A percentile compares a stretch with the other conserved stretches of the same genome.
Conservation (phyloP, 2,329 filamentous ascomycete species). For the Stemphylium vesicarium region DNA sequence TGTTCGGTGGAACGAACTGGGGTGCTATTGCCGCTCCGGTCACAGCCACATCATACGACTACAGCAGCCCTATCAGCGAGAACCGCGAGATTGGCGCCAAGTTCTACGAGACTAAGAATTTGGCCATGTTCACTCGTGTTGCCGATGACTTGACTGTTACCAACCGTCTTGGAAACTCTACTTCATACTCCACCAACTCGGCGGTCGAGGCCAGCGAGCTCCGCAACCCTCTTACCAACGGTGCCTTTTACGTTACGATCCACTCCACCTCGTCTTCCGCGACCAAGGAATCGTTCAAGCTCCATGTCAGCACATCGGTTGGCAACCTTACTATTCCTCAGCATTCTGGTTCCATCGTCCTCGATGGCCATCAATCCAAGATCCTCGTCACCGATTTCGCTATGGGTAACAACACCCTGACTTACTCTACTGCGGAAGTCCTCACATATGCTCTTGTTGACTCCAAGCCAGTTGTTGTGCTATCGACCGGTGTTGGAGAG, state of each 20-base stretch:
- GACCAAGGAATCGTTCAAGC: slow-evolving; percentile 60
- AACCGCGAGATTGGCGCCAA: slow-evolving; percentile 64
- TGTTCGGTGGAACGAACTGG: slow-evolving; percentile 70
- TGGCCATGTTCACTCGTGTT: slow-evolving; percentile 65
- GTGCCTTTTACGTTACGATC: slow-evolving; percentile 65
- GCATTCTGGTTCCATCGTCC: slow-evolving; percentile 55
- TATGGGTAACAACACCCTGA: slow-evolving; percentile 60
- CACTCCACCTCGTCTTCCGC: slow-evolving; percentile 61
- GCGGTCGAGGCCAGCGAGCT: slow-evolving; percentile 63
- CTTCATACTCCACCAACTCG: slow-evolving; percentile 58
- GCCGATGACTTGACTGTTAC: slow-evolving; percentile 64
- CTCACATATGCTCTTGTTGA: slow-evolving; percentile 53
- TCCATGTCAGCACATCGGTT: slow-evolving; percentile 62
- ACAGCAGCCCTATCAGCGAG: slow-evolving; percentile 67
- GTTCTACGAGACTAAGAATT: slow-evolving; percentile 68
- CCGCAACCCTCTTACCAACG: slow-evolving; percentile 63
- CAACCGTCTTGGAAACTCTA: slow-evolving; percentile 57
- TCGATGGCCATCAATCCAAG: slow-evolving; percentile 68
- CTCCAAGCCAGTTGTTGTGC: slow-evolving; percentile 45
- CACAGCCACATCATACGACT: slow-evolving; percentile 68
- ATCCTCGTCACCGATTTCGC: slow-evolving; percentile 66
- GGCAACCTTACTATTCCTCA: slow-evolving; percentile 63
- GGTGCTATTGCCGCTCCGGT: slow-evolving; percentile 64
- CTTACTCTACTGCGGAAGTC: slow-evolving; percentile 62
- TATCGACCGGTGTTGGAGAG: slow-evolving; percentile 50